A percentile compares a stretch with the other conserved stretches of the same genome.
Evolutionary conservation across 495 filamentous ascomycete species (phyloP).

Genomic region (Hyaloscypha hepaticicola): DNA sequence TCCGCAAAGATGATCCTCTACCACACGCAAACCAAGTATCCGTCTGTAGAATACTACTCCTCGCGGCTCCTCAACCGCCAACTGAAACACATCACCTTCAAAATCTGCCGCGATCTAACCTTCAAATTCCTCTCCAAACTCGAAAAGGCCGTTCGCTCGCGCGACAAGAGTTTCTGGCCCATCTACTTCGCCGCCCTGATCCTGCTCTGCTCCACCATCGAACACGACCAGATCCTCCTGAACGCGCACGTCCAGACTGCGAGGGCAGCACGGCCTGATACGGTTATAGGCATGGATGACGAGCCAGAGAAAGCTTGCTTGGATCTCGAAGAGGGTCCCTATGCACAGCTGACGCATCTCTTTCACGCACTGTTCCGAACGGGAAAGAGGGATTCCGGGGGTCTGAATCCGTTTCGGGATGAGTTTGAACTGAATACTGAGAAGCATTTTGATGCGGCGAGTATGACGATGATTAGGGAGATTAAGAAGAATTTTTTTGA

Average conservation of each 20-base stretch:
- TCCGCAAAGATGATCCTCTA: constrained; percentile 10
- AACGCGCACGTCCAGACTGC: background rate
- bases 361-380: constrained; percentile 26
- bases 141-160: constrained; percentile 8
- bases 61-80: constrained; percentile 20
- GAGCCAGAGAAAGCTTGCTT: constrained; percentile 7
- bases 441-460: constrained; percentile 8
- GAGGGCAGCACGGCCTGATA: background rate
- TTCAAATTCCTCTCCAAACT: constrained; percentile 2
- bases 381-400: constrained; percentile 11
- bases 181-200: constrained; percentile 13
- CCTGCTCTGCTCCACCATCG: constrained; percentile 16
- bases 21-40: background rate
- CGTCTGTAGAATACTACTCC: constrained; percentile 5
- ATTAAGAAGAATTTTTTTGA: constrained; percentile 3
- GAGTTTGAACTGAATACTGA: background rate
- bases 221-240: constrained; percentile 5
- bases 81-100: constrained; percentile 16
- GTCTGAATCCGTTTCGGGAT: constrained; percentile 21
- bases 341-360: constrained; percentile 14
- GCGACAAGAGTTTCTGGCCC: constrained; percentile 15
- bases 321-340: constrained; percentile 2
- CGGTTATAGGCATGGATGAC: background rate
- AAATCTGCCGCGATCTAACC: background rate
- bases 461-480: constrained; percentile 7